These are phyloP conservation scores for Trametes cinnabarina DNA, from an alignment of 768 basidiomycete genomes.

Conservation along the genomic window DNA sequence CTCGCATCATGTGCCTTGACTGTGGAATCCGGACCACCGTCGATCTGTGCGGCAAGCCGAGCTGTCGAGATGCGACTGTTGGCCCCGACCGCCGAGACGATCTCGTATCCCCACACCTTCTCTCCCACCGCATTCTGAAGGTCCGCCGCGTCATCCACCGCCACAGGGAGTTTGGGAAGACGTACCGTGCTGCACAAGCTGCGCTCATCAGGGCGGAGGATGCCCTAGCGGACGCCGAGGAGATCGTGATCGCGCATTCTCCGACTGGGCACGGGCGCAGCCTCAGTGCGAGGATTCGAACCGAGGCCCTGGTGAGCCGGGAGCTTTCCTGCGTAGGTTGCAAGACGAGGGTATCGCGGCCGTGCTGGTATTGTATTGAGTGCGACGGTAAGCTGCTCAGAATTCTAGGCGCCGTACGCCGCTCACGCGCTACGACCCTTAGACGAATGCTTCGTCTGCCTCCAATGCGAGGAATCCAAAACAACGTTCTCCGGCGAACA, in stretches of 20 bases:
- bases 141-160: slow-evolving; percentile 12
- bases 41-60: slow-evolving; percentile 12
- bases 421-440: background rate
- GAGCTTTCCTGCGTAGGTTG: slow-evolving; percentile 5
- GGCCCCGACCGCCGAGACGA: slow-evolving; percentile 12
- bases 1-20: slow-evolving; percentile 15
- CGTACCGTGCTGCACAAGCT: slow-evolving; percentile 9
- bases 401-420: background rate
- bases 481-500: background rate
- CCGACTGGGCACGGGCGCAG: background rate
- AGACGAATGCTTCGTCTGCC: slow-evolving; percentile 15
- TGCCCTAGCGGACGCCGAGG: slow-evolving; percentile 4
- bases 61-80: background rate
- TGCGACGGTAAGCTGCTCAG: slow-evolving; percentile 7
- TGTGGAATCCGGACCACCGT: slow-evolving; percentile 12
- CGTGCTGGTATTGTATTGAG: slow-evolving; percentile 19
- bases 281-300: background rate
- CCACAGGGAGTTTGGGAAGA: slow-evolving; percentile 7
- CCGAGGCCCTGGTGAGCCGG: background rate
- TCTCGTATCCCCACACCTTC: slow-evolving; percentile 6
- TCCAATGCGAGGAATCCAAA: background rate
- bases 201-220: slow-evolving; percentile 9
- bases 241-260: background rate
- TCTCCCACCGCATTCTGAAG: slow-evolving; percentile 12
- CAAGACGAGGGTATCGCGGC: slow-evolving; percentile 1